Evolutionary conservation across 2,329 filamentous ascomycete species (phyloP), one percentile per base, ranked within the genome.

Genomic region (Sporothrix sp.): DNA sequence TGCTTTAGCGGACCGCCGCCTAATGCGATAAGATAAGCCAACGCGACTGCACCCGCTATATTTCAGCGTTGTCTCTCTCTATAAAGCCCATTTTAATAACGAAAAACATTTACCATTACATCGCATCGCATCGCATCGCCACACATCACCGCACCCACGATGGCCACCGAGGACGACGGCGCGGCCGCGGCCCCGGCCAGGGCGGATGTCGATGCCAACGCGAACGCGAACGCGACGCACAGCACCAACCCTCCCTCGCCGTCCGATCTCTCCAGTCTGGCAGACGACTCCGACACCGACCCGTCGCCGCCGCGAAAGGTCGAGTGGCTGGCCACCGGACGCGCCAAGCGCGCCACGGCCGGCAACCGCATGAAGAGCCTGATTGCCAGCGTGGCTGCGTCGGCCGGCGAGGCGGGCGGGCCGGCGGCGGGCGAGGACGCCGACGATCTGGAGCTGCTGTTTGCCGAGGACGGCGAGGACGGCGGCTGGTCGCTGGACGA

Each of bases 351-450:
- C 56, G 82, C 83, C 11, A 95, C 86, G 0, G 89, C 89, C 18
- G 89, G 89, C 52, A 90, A 88, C 63, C 82, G 87, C 57, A 85
- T 95, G 75, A 82, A 85, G 59, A 79, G 80, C 45, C 79, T 95
- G 63, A 72, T 93, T 40, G 81, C 85, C 49, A 82, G 83, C 58
- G 85, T 88, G 62, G 82, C 82, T 54, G 81, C 81, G 42, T 61
- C 60, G 20, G 62, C 58, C 7, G 43, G 33, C 1, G 39, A 44
- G n/a, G 20, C 20, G 7, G 16, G 13, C 20, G 18, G 16, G 23
- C 21, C 10, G 27, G n/a, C 11, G 44, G 39, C 33, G 13, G 56
- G 23, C 13, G 57, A 38, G 49, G 60, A 64, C n/a, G 81, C 80
- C 56, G 75, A 75, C 25, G 79, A 83, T 46, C 74, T 87, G n/a